phyloP scores from a whole-genome alignment of 108 stramenopile genomes.

The Stephanodiscus triporus region DNA sequence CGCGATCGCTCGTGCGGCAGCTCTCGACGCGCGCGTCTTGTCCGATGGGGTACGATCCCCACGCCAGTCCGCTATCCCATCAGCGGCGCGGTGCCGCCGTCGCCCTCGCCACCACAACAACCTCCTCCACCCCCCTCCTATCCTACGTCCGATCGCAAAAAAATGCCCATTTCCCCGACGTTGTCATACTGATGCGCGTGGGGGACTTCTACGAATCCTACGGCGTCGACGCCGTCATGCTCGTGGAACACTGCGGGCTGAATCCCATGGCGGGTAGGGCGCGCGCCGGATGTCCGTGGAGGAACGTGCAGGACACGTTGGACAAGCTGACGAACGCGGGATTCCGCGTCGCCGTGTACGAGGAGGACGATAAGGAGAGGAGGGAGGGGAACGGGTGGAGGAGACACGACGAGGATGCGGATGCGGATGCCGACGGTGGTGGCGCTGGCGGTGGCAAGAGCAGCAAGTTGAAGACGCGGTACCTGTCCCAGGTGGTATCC shows the following conservation, averaged over 20 bases:
- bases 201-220: conserved; percentile 98
- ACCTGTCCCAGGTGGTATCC: conserved; percentile 87
- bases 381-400: conserved; percentile 13
- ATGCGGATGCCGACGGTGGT: conserved; percentile 10
- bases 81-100: neutral
- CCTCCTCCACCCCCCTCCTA: conserved; percentile 57
- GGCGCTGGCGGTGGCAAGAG: conserved; percentile 15
- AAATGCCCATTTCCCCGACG: conserved; percentile 49
- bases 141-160: conserved; percentile 74
- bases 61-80: conserved; percentile 36
- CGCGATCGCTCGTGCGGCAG: conserved; percentile 66
- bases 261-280: conserved; percentile 95
- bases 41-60: conserved; percentile 85
- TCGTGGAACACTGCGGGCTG: conserved; percentile 93
- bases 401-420: neutral
- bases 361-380: conserved; percentile 64
- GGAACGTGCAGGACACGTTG: conserved; percentile 90
- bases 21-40: conserved; percentile 54
- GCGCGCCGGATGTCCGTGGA: conserved; percentile 91
- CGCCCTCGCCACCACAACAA: neutral
- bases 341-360: conserved; percentile 92
- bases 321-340: conserved; percentile 85
- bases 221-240: conserved; percentile 93
- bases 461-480: conserved; percentile 63
- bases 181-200: conserved; percentile 78